Base-by-base conservation (phyloP, 23 red algal genomes). In the Gracilariopsis chorda region DNA sequence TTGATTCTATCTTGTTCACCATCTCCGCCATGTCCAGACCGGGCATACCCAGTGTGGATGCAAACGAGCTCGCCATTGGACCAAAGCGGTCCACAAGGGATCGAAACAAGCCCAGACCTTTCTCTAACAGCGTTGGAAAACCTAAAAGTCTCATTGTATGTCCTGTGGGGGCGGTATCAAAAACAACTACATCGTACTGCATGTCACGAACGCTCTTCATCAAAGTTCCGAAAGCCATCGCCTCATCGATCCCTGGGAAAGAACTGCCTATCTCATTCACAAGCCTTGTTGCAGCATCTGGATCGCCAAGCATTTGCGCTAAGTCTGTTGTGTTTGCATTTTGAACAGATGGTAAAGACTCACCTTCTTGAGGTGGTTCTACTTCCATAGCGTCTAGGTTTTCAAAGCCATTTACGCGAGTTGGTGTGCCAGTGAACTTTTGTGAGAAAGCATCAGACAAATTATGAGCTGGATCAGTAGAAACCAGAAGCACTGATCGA, bases 181-280 rank as follows among this genome's bases (percentile, higher is more conserved):
- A 99, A 14, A 99, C 63, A 1, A 99, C 81, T 23, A 87, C 68
- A 70, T 96, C 94, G 70, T 92, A 94, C 11, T 88, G 34, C 97
- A 99, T 99, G 21, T 94, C 87, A 46, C 78, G 77, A 48, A 99
- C 94, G 27, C 77, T 92, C 58, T 96, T 84, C 80, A 99, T 94
- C 27, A 99, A 82, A 12, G 84, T 81, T 14, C 90, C 97, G 78
- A 99, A 99, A 2, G 93, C 87, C 62, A 99, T 70, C 57, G 97
- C 97, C 78, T 99, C 97, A 56, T 99, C 97, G 34, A 99, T 99
- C 62, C 97, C 97, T 28, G 97, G 97, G 16, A 99, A 88, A 17
- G 92, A 76, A 17, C 77, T 80, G 11, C 77, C 79, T 1, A 99
- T 63, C 34, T 94, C 86, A 6, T 78, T 59, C 24, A 92, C 19